These are phyloP conservation scores for Dioscorea cayenensis DNA, from an alignment of 116 monocot species.

Conservation along the genomic window DNA sequence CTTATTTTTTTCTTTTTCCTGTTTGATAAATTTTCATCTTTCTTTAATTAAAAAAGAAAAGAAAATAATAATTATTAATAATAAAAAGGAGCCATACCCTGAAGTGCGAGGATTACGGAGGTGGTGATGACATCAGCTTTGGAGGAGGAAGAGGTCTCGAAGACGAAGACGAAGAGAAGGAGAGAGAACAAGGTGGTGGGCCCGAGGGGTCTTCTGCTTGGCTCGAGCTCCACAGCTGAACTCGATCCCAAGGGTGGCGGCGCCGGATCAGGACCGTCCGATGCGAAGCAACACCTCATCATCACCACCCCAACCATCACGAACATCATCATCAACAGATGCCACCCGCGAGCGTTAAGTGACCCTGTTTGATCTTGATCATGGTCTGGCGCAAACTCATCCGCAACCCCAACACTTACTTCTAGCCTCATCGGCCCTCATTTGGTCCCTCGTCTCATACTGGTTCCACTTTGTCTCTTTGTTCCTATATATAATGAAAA, in stretches of 20 bases:
- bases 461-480: constrained; percentile 18
- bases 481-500: too few species aligned
- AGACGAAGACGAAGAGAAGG: constrained; percentile 20
- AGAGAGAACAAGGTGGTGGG: constrained; percentile 6
- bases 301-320: neutral
- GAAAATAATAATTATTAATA: neutral
- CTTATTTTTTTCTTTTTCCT: neutral
- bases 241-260: constrained; percentile 27
- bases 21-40: too few species aligned
- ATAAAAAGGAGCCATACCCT: constrained; percentile 4
- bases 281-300: neutral
- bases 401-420: constrained; percentile 89
- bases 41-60: neutral
- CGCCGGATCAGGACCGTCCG: neutral
- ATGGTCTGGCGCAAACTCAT: constrained; percentile 93
- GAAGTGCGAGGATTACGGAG: constrained; percentile 9
- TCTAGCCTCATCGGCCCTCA: constrained; percentile 67
- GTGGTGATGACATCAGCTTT: constrained; percentile 23
- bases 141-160: constrained; percentile 16
- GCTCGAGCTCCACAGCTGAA: constrained; percentile 43
- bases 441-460: constrained; percentile 81
- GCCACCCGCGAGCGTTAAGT: constrained; percentile 83
- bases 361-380: constrained; percentile 74
- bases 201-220: constrained; percentile 36
- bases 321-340: constrained; percentile 29